Conservation (phyloP, 805 yeast species). For the Pichia nakasei region DNA sequence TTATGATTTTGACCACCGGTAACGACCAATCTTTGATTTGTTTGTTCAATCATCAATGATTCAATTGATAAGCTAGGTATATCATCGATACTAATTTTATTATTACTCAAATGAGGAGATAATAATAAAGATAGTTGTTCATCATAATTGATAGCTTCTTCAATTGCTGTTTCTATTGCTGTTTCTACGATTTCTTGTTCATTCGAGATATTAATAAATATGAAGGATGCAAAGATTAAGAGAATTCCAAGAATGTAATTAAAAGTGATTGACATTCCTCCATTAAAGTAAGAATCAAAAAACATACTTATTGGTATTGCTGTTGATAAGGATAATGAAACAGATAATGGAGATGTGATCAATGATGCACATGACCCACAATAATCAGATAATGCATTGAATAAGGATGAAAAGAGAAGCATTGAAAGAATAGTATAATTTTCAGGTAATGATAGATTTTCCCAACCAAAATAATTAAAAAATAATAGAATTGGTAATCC, state of each 20-base stretch:
- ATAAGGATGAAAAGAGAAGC: slow-evolving; percentile 33
- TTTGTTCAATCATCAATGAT: neutral
- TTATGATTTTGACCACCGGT: slow-evolving; percentile 29
- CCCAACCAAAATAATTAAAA: slow-evolving; percentile 32
- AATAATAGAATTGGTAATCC: slow-evolving; percentile 33
- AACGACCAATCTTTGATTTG: slow-evolving; percentile 20
- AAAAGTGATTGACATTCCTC: slow-evolving; percentile 24
- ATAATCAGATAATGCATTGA: slow-evolving; percentile 42
- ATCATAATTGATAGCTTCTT: slow-evolving; percentile 38
- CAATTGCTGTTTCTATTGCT: slow-evolving; percentile 40
- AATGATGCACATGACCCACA: slow-evolving; percentile 42
- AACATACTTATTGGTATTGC: slow-evolving; percentile 45
- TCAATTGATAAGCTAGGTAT: slow-evolving; percentile 21
- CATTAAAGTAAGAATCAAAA: slow-evolving; percentile 34
- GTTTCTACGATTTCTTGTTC: slow-evolving; percentile 38
- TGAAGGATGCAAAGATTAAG: slow-evolving; percentile 37
- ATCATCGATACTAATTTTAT: neutral
- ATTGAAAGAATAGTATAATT: slow-evolving; percentile 26
- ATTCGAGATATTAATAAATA: slow-evolving; percentile 37
- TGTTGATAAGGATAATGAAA: slow-evolving; percentile 42
- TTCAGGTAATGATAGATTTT: slow-evolving; percentile 35
- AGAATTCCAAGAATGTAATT: slow-evolving; percentile 39
- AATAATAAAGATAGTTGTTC: slow-evolving; percentile 38
- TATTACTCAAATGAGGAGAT: slow-evolving; percentile 29
- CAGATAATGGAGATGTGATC: slow-evolving; percentile 44